A percentile compares a stretch with the other conserved stretches of the same genome.
These are phyloP conservation scores for Cinnamomum chago DNA, from an alignment of 164 flowering plant species.

Conservation along the genomic window DNA sequence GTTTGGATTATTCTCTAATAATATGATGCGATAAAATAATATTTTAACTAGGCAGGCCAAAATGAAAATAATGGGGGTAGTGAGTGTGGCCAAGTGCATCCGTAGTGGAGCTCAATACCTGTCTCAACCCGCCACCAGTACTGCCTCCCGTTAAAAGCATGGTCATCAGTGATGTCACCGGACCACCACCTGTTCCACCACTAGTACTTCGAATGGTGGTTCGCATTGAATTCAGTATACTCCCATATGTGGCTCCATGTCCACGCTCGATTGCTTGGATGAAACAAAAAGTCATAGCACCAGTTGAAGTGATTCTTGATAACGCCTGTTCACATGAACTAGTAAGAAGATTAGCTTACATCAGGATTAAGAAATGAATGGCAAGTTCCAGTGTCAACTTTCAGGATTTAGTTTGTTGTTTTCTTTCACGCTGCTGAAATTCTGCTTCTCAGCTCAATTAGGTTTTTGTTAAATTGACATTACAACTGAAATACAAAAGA, in stretches of 20 bases:
- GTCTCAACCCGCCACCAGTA: constrained; percentile 54
- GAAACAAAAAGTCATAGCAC: constrained; percentile 47
- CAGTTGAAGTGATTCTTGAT: constrained; percentile 35
- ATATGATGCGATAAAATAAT: too few relatives aligned
- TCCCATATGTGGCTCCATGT: constrained; percentile 63
- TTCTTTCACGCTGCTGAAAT: background rate
- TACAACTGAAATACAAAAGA: background rate
- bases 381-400: background rate
- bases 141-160: constrained; percentile 80
- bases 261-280: constrained; percentile 64
- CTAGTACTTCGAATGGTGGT: constrained; percentile 48
- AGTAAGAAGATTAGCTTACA: background rate
- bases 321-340: constrained; percentile 36
- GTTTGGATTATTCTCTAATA: too few relatives aligned
- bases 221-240: constrained; percentile 57
- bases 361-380: background rate
- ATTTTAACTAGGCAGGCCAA: too few relatives aligned
- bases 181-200: constrained; percentile 33
- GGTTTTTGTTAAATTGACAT: background rate
- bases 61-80: background rate
- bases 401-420: background rate
- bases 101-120: constrained; percentile 35
- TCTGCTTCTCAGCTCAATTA: background rate
- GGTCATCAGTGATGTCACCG: constrained; percentile 53
- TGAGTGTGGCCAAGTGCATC: background rate